These are phyloP conservation scores for Loxodes magnus DNA, from an alignment of 73 alveolate genomes.

Conservation along the genomic window DNA sequence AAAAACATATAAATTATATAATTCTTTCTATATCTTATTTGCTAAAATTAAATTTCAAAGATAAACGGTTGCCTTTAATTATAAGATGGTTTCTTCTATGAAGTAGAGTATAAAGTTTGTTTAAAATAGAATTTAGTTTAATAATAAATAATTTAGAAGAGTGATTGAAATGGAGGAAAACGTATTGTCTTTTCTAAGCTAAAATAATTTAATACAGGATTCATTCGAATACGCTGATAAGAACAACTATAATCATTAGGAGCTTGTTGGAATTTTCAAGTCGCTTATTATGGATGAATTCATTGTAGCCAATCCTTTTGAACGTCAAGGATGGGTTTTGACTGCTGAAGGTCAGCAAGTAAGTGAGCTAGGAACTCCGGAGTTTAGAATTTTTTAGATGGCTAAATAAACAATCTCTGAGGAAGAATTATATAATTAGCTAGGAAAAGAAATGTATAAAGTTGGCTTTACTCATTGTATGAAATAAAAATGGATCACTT, in stretches of 20 bases:
- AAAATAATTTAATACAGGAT: not conserved
- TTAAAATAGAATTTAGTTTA: too few species aligned
- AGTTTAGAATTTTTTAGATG: slow-evolving; percentile 46
- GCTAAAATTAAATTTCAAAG: too few species aligned
- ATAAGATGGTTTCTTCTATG: too few species aligned
- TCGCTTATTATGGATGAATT: slow-evolving; percentile 56
- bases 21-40: too few species aligned
- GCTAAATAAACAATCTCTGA: slow-evolving; percentile 42
- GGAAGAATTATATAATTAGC: slow-evolving; percentile 28
- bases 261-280: slow-evolving; percentile 25
- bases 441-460: slow-evolving; percentile 48
- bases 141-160: too few species aligned
- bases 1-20: too few species aligned
- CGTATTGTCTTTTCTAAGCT: too few species aligned
- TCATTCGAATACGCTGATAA: not conserved
- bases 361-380: slow-evolving; percentile 73
- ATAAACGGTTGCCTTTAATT: too few species aligned
- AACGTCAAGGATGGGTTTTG: slow-evolving; percentile 36
- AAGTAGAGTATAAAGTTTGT: too few species aligned
- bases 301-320: slow-evolving; percentile 39
- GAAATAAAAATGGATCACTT: slow-evolving; percentile 77
- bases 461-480: slow-evolving; percentile 83
- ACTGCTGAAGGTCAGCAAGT: slow-evolving; percentile 56
- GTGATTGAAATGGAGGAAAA: too few species aligned
- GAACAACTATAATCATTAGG: not conserved